Conservation (phyloP, 495 filamentous ascomycete genomes). For the Poronia punctata region DNA sequence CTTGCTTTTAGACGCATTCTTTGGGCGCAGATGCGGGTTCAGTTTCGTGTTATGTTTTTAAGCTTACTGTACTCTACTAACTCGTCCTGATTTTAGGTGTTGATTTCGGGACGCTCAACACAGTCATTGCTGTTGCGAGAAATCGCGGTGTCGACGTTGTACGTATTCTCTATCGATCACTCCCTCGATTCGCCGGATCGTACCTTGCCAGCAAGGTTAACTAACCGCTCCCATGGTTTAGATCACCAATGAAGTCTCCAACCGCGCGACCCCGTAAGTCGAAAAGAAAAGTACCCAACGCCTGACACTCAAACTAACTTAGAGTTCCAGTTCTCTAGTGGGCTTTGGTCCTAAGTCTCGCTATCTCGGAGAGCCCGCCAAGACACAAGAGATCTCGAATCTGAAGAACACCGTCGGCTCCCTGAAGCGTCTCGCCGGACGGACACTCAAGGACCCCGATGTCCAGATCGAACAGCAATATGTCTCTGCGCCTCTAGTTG, state of each 20-base stretch:
- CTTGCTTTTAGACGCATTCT: neutral
- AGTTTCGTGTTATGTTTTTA: too few species aligned
- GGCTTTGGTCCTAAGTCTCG: slow-evolving; percentile 89
- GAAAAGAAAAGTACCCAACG: too few species aligned
- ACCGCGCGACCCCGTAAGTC: slow-evolving; percentile 93
- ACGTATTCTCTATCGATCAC: slow-evolving; percentile 41
- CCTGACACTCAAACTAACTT: slow-evolving; percentile 9
- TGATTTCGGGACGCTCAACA: slow-evolving; percentile 96
- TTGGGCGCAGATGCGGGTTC: too few species aligned
- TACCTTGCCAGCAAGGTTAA: slow-evolving; percentile 14
- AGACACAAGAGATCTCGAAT: slow-evolving; percentile 99
- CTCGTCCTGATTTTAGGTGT: slow-evolving; percentile 47
- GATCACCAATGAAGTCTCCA: slow-evolving; percentile 99
- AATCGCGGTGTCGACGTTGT: slow-evolving; percentile 99
- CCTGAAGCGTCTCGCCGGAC: slow-evolving; percentile 86
- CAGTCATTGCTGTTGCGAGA: slow-evolving; percentile 91
- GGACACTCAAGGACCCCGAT: slow-evolving; percentile 82
- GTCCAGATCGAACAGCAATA: slow-evolving; percentile 84
- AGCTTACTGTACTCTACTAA: slow-evolving; percentile 10
- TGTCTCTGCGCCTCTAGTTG: slow-evolving; percentile 79
- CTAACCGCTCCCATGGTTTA: slow-evolving; percentile 27
- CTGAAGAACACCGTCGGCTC: slow-evolving; percentile 95
- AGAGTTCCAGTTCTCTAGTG: slow-evolving; percentile 66
- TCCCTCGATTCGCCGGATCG: slow-evolving; percentile 1
- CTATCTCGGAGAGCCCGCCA: slow-evolving; percentile 89